phyloP scores from a whole-genome alignment of 2,329 filamentous ascomycete genomes.

The Colletotrichum godetiae region DNA sequence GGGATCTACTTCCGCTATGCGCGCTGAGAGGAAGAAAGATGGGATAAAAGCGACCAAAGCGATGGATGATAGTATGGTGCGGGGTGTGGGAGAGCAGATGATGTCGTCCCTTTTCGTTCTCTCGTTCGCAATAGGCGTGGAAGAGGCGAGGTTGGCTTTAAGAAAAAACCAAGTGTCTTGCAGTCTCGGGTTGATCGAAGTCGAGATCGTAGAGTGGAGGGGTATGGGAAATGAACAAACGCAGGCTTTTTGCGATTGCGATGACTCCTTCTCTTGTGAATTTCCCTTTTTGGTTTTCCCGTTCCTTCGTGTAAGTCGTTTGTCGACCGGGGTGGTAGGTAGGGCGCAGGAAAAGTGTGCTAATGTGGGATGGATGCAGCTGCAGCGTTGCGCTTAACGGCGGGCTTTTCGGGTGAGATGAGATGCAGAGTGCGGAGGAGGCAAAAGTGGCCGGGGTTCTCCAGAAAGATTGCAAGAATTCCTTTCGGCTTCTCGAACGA shows the following conservation, averaged over 20 bases:
- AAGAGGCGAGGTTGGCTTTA: not conserved
- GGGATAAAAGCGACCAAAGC: conserved; percentile 4
- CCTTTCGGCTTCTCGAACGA: not conserved
- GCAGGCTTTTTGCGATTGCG: not conserved
- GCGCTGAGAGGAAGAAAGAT: not conserved
- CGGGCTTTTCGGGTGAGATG: conserved; percentile 11
- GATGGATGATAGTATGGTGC: not conserved
- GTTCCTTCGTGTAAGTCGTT: conserved; percentile 6
- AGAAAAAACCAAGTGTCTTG: not conserved
- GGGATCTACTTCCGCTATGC: conserved; percentile 9
- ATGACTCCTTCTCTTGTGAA: not conserved
- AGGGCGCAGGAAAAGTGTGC: not conserved
- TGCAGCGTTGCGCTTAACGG: conserved; percentile 10
- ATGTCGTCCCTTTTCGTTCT: not conserved
- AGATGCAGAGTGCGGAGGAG: not conserved
- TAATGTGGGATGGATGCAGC: not conserved
- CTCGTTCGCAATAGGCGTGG: not conserved
- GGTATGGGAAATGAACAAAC: not conserved
- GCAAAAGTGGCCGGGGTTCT: not conserved
- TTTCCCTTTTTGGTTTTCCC: not conserved
- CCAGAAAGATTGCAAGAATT: not conserved
- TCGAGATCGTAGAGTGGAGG: not conserved
- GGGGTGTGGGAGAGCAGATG: not conserved
- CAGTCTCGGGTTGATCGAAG: not conserved
- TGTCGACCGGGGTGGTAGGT: not conserved